phyloP scores from a whole-genome alignment of 202 grass and related monocot species.

The Zoysia matrella region DNA sequence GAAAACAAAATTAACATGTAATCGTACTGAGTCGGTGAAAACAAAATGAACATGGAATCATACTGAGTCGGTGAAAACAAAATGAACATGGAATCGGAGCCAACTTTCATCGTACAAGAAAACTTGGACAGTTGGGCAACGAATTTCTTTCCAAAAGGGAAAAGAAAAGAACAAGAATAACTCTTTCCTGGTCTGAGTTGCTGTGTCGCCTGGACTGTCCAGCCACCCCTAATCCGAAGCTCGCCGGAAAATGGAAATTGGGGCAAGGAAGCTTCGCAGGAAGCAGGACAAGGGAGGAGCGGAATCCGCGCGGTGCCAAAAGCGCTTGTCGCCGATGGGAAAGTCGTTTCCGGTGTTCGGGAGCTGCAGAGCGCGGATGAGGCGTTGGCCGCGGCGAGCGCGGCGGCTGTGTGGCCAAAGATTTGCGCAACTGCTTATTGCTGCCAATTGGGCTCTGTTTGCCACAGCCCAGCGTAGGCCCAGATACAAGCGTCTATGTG shows the following conservation, averaged over 20 bases:
- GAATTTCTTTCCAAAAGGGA: neutral
- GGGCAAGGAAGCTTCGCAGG: neutral
- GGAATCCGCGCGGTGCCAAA: neutral
- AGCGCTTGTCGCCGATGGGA: neutral
- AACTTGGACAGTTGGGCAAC: neutral
- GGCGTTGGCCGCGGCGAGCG: neutral
- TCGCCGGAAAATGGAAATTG: neutral
- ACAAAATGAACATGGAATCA: too few species aligned
- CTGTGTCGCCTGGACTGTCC: too few species aligned
- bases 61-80: neutral
- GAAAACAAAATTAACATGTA: too few species aligned
- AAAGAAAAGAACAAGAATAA: neutral
- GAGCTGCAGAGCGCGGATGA: neutral
- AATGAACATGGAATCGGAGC: neutral
- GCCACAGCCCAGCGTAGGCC: neutral
- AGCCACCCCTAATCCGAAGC: neutral
- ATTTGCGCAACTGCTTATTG: neutral
- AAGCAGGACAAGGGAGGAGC: neutral
- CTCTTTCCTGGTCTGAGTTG: conserved; percentile 16
- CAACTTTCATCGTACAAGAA: neutral
- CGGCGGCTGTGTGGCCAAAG: neutral
- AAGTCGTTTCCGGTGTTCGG: neutral
- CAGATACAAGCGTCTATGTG: neutral
- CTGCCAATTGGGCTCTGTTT: too few species aligned
- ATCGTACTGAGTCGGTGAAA: too few species aligned